Percentiles rank a stretch among this genome's conserved stretches.
Evolutionary conservation across 129 eudicot genomes (phyloP).

Genomic region (Dittrichia graveolens): DNA sequence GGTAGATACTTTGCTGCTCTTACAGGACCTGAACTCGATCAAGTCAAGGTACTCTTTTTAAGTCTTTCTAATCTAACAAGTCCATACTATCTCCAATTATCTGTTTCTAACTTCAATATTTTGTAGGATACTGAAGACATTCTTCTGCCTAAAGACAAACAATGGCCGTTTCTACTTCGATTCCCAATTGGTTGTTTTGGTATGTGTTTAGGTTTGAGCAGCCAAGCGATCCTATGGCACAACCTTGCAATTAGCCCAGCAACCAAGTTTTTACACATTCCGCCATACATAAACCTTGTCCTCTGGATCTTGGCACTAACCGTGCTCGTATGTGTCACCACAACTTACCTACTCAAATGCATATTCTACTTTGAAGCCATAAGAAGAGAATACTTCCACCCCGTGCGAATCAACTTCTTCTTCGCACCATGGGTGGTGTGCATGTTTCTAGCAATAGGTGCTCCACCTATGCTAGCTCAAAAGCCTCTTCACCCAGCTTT

Average conservation of each 20-base stretch:
- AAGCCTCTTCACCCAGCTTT: constrained; percentile 61
- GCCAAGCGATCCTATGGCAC: constrained; percentile 92
- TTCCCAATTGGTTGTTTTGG: constrained; percentile 93
- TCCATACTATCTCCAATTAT: not conserved
- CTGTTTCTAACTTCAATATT: not conserved
- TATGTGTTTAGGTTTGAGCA: constrained; percentile 88
- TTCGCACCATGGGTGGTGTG: constrained; percentile 94
- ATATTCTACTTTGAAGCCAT: constrained; percentile 87
- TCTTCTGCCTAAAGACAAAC: constrained; percentile 81
- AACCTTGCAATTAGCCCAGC: constrained; percentile 63
- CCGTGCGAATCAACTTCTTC: constrained; percentile 89
- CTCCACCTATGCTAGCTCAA: constrained; percentile 53
- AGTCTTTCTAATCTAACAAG: not conserved
- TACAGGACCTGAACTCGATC: constrained; percentile 90
- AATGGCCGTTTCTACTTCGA: constrained; percentile 91
- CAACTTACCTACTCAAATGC: constrained; percentile 69
- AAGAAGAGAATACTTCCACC: constrained; percentile 84
- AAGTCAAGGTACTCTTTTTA: constrained; percentile 78
- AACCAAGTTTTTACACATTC: constrained; percentile 68
- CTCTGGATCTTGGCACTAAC: constrained; percentile 73
- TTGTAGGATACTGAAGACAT: constrained; percentile 87
- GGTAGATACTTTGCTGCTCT: constrained; percentile 99
- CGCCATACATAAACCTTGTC: constrained; percentile 68
- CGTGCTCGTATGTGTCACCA: constrained; percentile 57
- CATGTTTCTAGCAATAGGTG: constrained; percentile 89